Evolutionary conservation across 2,329 filamentous ascomycete genomes (phyloP), one percentile per base, ranked within the genome.

Genomic region (Fusarium pseudocircinatum): DNA sequence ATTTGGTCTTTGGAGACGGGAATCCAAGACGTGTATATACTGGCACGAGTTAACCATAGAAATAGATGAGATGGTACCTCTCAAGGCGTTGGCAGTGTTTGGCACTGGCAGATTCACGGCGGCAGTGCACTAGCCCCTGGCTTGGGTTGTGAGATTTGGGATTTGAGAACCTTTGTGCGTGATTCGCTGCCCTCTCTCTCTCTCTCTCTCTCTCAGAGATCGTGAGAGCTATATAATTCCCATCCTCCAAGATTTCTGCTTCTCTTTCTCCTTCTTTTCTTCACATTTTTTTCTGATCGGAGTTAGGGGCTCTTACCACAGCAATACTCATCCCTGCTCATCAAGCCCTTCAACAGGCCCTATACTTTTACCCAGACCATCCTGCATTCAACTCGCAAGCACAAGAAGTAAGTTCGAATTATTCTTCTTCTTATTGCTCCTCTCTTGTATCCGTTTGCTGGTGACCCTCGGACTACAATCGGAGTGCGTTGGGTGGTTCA

Each of bases 11-110:
- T 50, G 64, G 74, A 68, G 66, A 75, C 63, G 49, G 60, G 61
- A 62, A 62, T 69, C 57, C 56, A 63, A 63, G 68, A 61, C 59
- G 67, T 75, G 67, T 75, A 74, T 65, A 78, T 63, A 59, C 73
- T 69, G 65, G 44, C 44, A 73, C 63, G 63, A 70, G 65, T 63
- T 26, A 20, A 53, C 20, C 56, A 75, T 76, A 77, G 70, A 76
- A 64, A 77, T 78, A 78, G 76, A 78, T 39, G 47, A 61, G 63
- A 60, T 67, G 37, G 13, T 44, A 59, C 50, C n/a, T 57, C 66
- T n/a, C 37, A 44, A 28, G 14, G 28, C 16, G 20, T 20, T 26
- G 12, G 36, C 26, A 14, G 28, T 52, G 37, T 13, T 13, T 30
- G n/a, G 42, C n/a, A 26, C 22, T 36, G 16, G 15, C 36, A 13